Base-by-base conservation (phyloP, 768 basidiomycete genomes). In the Holtermannia corniformis region DNA sequence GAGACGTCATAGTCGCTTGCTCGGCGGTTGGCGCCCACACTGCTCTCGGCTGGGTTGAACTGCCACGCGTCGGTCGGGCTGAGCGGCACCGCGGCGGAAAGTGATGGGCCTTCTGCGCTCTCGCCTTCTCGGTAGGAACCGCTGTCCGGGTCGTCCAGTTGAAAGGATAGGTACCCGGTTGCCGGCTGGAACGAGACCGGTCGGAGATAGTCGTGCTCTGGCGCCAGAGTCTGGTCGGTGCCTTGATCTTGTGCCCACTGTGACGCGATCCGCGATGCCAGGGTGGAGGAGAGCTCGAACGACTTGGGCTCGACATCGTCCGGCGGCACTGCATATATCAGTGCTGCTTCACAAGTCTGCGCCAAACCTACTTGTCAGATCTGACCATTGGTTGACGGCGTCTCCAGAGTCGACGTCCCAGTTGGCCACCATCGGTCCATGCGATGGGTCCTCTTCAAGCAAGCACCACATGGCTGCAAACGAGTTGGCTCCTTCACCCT, bases 391-490 rank as follows among this genome's bases (percentile, higher is more conserved):
- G 13, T 24, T 25, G 24, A 49, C 13, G 21, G 24, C 20, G 19
- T 28, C 19, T 24, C 49, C 19, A 3, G 16, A 4, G 4, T 5
- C 48, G 19, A 40, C 41, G 21, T 24, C 2, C 24, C 45, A 43
- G 25, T 5, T 42, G 23, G n/a, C 16, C 48, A 37, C 7, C 32
- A 7, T 16, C 7, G 32, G 7, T 7, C 32, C 10, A 16, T 7
- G 7, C 10, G 7, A 7, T 16, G 32, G 10, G 13, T 57, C 54
- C 13, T 61, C 60, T 24, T 61, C 57, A 21, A 58, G 37, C 27
- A 56, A 13, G 37, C 60, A 56, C 63, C 63, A 64, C 52, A 64
- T 48, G 20, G 58, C 63, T 20, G 56, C 59, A 41, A 61, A 27
- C n/a, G 44, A 20, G 25, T 64, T 57, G n/a, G n/a, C n/a, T n/a